phyloP scores from a whole-genome alignment of 306 rosid genomes.

The Spatholobus suberectus region DNA sequence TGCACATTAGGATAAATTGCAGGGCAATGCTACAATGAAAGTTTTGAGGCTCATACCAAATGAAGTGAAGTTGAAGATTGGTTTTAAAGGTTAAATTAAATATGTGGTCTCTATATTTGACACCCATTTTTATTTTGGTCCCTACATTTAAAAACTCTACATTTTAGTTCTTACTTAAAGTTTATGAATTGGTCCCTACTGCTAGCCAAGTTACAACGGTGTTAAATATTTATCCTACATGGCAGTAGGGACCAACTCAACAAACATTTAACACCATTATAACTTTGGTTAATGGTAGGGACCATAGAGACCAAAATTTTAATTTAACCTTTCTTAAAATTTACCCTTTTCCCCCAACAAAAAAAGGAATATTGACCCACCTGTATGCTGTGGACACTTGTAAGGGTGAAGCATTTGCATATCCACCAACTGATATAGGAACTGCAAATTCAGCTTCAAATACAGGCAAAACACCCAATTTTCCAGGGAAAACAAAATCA shows the following conservation, averaged over 20 bases:
- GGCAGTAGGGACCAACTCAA: background rate
- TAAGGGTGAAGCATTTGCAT: conserved; percentile 96
- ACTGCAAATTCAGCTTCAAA: conserved; percentile 98
- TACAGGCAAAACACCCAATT: conserved; percentile 95
- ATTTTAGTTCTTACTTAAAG: background rate
- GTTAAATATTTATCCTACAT: background rate
- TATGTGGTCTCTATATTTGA: background rate
- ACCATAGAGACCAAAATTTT: background rate
- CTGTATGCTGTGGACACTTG: conserved; percentile 99
- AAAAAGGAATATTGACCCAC: conserved; percentile 46
- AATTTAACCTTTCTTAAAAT: background rate
- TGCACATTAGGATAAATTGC: background rate
- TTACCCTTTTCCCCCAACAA: background rate
- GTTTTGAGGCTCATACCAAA: background rate
- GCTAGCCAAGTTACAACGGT: background rate
- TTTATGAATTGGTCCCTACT: background rate
- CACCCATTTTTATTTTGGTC: background rate
- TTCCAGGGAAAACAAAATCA: conserved; percentile 99
- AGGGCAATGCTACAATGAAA: background rate
- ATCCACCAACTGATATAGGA: conserved; percentile 97
- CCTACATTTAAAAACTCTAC: background rate
- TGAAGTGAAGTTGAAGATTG: background rate
- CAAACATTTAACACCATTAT: background rate
- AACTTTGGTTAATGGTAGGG: background rate
- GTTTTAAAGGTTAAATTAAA: conserved; percentile 1